Evolutionary conservation across 2,329 filamentous ascomycete species (phyloP), one percentile per base, ranked within the genome.

Genomic region (Colletotrichum sublineola): DNA sequence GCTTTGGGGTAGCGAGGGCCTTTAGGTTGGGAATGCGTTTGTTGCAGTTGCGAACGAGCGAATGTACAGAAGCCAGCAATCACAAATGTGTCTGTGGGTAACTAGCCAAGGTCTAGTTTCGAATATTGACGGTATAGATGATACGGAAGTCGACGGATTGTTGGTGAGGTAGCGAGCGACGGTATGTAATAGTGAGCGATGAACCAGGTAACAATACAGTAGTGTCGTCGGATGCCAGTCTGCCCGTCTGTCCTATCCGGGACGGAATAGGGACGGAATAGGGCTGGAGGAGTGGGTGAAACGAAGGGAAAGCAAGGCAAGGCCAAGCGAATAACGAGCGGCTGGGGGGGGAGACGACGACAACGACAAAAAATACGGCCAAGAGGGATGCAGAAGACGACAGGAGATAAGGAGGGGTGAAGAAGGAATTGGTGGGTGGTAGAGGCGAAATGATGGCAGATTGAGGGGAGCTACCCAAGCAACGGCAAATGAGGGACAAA

Each of bases 391-490:
- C 29, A 50, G 40, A 58, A 52, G 60, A 55, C 56, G 38, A 46
- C 55, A 48, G 61, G 70, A 73, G 70, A 73, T 70, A 61, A 70
- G 67, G 38, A 64, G 60, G 58, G 66, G 66, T 52, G 48, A 57
- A n/a, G 48, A 64, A 48, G 67, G 56, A 36, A 55, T 63, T 44
- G 58, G 66, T 65, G 64, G 68, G 69, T 63, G 69, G 66, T 20
- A 70, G 55, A 70, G 48, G 36, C 70, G 70, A 73, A 65, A 73
- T 73, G 66, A 73, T 61, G 70, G 66, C 55, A 73, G 70, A 65
- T 70, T 73, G 70, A 50, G 50, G 29, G 55, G 62, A 70, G 66
- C 66, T 33, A 61, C 62, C 56, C 56, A 67, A 71, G 63, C 56
- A 70, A 50, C 68, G 61, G 70, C 53, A 73, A 65, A 73, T 70